Evolutionary conservation across 805 yeast species (phyloP), one percentile per base, ranked within the genome.

Genomic region (Ogataea angusta): DNA sequence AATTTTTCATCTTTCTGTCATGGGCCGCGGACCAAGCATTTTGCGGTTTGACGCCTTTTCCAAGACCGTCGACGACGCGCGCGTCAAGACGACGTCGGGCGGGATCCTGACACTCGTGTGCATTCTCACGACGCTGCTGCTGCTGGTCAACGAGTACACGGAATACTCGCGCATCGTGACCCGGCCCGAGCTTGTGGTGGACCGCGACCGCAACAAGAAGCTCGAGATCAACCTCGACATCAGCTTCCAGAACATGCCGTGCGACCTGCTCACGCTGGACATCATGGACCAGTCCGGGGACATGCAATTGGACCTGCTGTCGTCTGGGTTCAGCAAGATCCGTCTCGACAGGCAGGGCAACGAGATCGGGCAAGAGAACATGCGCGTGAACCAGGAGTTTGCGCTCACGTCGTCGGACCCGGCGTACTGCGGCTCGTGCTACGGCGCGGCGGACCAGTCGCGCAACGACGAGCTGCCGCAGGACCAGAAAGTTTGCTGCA

Each of bases 51-150:
- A 90, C 63, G 95, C 91, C n/a, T 90, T 91, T 59, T 76, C 95
- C 21, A 91, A 90, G 64, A 86, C 97, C 5, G 90, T 87, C 25
- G 98, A 91, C 57, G 99, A 93, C 61, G 95, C 95, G 7, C 76
- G 86, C 36, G 78, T 93, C 46, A 80, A 85, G 47, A 93, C 99
- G 4, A 74, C 91, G 5, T 73, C 91, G 7, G 99, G 99, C 38
- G 99, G 96, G 2, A 54, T 88, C 19, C 85, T 93, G 55, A 88
- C 98, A 3, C 54, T 93, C 30, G 66, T 77, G 3, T 84, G 96
- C 55, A 54, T 78, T 3, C 36, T 78, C 5, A 69, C 85, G 3
- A 80, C 87, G 13, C 41, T 82, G 16, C 51, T 83, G 38, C 69
- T 93, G 46, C 66, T 89, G 36, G 43, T 80, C 22, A 79, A 79